Base-by-base conservation (phyloP, 2,329 filamentous ascomycete species). In the Pseudogymnoascus sp. region DNA sequence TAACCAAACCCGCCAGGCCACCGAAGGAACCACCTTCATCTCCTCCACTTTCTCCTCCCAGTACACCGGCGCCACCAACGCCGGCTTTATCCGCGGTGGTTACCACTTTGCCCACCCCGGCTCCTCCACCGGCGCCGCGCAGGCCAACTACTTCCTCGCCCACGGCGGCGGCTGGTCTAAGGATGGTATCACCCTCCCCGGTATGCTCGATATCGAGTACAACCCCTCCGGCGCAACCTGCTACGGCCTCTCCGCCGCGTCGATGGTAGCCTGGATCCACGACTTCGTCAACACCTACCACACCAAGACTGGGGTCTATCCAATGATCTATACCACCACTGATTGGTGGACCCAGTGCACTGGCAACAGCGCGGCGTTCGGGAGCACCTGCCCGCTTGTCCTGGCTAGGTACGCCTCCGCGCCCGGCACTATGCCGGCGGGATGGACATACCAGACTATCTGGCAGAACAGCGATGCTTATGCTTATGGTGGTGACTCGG, bases 161-260 rank as follows among this genome's bases (percentile, higher is more conserved):
- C 74, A 83, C 67, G 82, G 82, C 47, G 82, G 82, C 29, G 80
- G 80, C 63, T 85, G 82, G 82, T 76, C 75, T 18, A 71, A 69
- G 16, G 82, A 85, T 66, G 80, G 81, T 60, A 78, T 77, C 66
- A 85, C 81, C 7, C 75, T 85, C 0, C 83, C 82, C 0, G 81
- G 82, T 3, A 83, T 84, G 81, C 75, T 85, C 5, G 82, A 83
- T 67, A 74, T 84, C 11, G 81, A 84, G 73, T 77, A 75, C 64
- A 74, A 73, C 64, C 73, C 74, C 11, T 70, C 68, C 42, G 74
- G 76, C 5, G 69, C 71, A 61, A 54, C 47, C 7, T 83, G 81
- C 72, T 81, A 76, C 66, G 80, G 78, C 5, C 72, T 82, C 65
- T 78, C 77, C 51, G 64, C 71, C 3, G 73, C 73, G n/a, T 73